phyloP scores from a whole-genome alignment of 305 asterid genomes.

The Fraxinus velutina region DNA sequence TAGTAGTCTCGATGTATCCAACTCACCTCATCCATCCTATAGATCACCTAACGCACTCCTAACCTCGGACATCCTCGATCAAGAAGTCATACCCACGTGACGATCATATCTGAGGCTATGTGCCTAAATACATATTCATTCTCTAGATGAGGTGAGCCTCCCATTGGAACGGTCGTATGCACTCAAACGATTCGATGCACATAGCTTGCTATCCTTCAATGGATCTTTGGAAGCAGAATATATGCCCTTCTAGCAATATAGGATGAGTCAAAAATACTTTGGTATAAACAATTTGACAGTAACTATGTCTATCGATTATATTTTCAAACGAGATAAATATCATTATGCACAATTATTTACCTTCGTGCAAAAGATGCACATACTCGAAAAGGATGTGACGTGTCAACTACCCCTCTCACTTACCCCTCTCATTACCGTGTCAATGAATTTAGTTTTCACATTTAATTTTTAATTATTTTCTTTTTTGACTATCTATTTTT shows the following conservation, averaged over 20 bases:
- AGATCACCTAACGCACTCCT: not conserved
- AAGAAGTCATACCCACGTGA: not conserved
- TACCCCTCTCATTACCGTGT: not conserved
- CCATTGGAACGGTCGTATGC: not conserved
- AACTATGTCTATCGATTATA: not conserved
- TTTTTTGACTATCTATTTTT: not conserved
- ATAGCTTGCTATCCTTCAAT: not conserved
- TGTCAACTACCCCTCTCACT: not conserved
- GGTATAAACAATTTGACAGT: not conserved
- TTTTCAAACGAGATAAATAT: not conserved
- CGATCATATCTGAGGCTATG: not conserved
- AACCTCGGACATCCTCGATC: not conserved
- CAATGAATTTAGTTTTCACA: not conserved
- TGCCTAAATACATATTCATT: not conserved
- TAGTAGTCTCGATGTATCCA: not conserved
- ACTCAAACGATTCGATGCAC: not conserved
- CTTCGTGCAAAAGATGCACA: not conserved
- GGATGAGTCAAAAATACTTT: not conserved
- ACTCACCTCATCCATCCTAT: not conserved
- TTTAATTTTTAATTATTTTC: no score
- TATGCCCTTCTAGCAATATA: not conserved
- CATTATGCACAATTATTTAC: not conserved
- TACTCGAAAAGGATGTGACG: not conserved
- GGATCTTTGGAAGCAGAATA: not conserved
- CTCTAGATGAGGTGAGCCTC: not conserved